These are phyloP conservation scores for Phytophthora chlamydospora DNA, from an alignment of 352 stramenopile genomes.

Conservation along the genomic window DNA sequence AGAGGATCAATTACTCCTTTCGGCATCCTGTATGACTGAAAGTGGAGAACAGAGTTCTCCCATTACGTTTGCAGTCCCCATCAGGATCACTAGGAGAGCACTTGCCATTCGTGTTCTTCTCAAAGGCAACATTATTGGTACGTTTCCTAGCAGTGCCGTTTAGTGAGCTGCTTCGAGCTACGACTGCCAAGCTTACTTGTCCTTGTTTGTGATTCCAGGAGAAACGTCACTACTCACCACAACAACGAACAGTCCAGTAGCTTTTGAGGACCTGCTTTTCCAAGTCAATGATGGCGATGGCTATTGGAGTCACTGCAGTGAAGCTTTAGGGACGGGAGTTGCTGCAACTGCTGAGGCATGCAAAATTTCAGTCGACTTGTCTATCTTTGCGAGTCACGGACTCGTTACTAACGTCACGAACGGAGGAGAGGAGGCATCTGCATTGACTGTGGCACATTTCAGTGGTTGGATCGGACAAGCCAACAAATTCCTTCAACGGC, in stretches of 20 bases:
- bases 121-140: conserved; percentile 19
- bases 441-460: conserved; percentile 11
- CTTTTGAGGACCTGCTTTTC: conserved; percentile 13
- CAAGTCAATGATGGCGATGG: conserved; percentile 11
- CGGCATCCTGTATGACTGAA: conserved; percentile 10
- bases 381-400: conserved; percentile 20
- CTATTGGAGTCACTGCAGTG: conserved; percentile 6
- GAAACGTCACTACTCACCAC: conserved; percentile 19
- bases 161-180: neutral
- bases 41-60: neutral
- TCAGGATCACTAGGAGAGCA: conserved; percentile 23
- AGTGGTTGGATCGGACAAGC: conserved; percentile 12
- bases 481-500: conserved; percentile 22
- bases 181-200: neutral
- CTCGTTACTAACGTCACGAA: conserved; percentile 6
- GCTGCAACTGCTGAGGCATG: neutral
- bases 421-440: neutral
- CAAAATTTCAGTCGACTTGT: conserved; percentile 16
- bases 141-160: neutral
- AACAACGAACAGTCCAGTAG: conserved; percentile 13
- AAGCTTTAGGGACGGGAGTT: neutral
- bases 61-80: conserved; percentile 5
- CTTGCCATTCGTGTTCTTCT: conserved; percentile 13
- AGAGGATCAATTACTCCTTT: conserved; percentile 23
- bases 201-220: conserved; percentile 7